Evolutionary conservation across 306 rosid genomes (phyloP).

Genomic region (Comarum palustre): DNA sequence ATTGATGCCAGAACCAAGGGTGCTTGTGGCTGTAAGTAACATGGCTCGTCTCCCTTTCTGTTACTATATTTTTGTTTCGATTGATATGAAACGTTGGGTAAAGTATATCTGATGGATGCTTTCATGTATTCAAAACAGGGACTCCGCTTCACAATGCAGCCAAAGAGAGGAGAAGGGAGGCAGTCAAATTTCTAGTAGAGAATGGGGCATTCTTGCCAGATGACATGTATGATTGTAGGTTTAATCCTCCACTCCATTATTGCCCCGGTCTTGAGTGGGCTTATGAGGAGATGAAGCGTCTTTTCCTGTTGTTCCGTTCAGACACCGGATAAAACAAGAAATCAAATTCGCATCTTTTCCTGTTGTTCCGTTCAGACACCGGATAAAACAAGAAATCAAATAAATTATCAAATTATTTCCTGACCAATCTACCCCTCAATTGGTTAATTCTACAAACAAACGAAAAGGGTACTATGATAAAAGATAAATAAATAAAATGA

Average conservation of each 20-base stretch:
- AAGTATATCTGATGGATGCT: background rate
- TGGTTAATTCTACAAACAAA: no score
- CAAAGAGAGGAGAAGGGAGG: slow-evolving; percentile 83
- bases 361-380: no score
- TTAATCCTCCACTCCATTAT: slow-evolving; percentile 94
- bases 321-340: no score
- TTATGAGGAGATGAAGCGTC: slow-evolving; percentile 86
- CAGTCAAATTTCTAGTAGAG: slow-evolving; percentile 74
- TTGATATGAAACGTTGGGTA: slow-evolving; percentile 1
- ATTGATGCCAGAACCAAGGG: slow-evolving; percentile 96
- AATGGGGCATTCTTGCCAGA: slow-evolving; percentile 93
- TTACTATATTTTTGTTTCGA: background rate
- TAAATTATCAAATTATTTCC: no score
- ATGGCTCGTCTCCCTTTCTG: background rate
- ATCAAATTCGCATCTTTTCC: no score
- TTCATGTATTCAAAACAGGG: slow-evolving; percentile 45
- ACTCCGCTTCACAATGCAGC: slow-evolving; percentile 96
- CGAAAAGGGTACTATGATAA: no score
- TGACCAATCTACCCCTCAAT: no score
- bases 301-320: no score
- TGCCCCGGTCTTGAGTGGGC: slow-evolving; percentile 98
- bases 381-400: no score
- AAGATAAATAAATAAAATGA: no score
- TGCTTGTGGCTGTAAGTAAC: slow-evolving; percentile 84
- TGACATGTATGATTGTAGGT: slow-evolving; percentile 76